Evolutionary conservation across 2,329 filamentous ascomycete genomes (phyloP), one percentile per base, ranked within the genome.

Genomic region (Botrytis medusae): DNA sequence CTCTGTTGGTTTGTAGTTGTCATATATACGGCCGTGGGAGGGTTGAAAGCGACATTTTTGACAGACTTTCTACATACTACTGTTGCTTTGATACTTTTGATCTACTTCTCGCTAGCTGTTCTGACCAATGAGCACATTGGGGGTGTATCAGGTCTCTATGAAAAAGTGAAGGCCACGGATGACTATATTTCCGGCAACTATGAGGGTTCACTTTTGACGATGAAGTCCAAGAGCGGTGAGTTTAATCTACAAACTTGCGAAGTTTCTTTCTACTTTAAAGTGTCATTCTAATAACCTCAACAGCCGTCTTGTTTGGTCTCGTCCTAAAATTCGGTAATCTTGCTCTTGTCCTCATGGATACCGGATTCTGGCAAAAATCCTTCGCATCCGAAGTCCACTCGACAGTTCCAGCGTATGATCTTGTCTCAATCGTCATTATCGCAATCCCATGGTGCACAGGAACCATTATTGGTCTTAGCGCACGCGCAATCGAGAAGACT

Each of bases 291-390:
- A 65, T 48, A 29, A 65, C 12, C 62, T 18, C 25, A 9, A 25
- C 4, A 62, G 83, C 81, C 5, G 82, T 83, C 22, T 81, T 85
- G 29, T 86, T 83, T 78, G 84, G 83, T 0, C 74, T 87, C 9
- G 83, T 86, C 44, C 79, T 86, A 18, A 86, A 85, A 72, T 84
- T 87, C 63, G 85, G 84, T 22, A 87, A 78, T 74, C 63, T 74
- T 71, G 72, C 75, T 8, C 65, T 62, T 9, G 62, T 54, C 0
- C 80, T 86, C 8, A 86, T 87, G 84, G 84, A 87, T 75, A 87
- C 85, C 6, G 85, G 83, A 1, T 87, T 87, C 78, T 87, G 85
- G 84, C 85, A 86, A 72, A 87, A 87, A 78, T 84, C 83, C 0
- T 87, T 87, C 74, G 85, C 85, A 1, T 82, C 84, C 1, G 84